phyloP scores from a whole-genome alignment of 345 rosid genomes.

The Populus pruinosa region DNA sequence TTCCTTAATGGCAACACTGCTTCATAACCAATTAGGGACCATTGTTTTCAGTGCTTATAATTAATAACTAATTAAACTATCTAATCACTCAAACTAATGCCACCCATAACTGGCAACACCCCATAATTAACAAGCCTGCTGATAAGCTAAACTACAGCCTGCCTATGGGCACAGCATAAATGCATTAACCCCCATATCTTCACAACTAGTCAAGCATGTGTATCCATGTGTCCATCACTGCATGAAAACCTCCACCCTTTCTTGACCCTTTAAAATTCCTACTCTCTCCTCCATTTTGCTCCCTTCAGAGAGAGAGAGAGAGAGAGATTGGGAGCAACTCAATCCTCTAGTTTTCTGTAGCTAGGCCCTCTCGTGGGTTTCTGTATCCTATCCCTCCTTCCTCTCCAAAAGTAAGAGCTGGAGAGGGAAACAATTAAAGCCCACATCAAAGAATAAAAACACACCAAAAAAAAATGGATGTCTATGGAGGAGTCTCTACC shows the following conservation, averaged over 20 bases:
- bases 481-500: slow-evolving; percentile 37
- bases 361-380: neutral
- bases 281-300: neutral
- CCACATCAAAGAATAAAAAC: neutral
- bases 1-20: neutral
- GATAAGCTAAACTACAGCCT: neutral
- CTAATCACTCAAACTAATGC: neutral
- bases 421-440: neutral
- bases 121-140: neutral
- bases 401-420: neutral
- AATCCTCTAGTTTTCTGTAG: neutral
- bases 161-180: neutral
- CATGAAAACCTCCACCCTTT: slow-evolving; percentile 13
- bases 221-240: slow-evolving; percentile 27
- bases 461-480: slow-evolving; percentile 39
- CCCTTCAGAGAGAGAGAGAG: neutral
- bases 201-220: slow-evolving; percentile 21
- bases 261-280: neutral
- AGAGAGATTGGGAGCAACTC: neutral
- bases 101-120: neutral
- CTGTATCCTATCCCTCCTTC: neutral
- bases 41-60: slow-evolving; percentile 7
- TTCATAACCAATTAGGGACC: neutral
- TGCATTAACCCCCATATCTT: neutral
- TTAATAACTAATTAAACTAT: neutral